phyloP scores from a whole-genome alignment of 1,139 yeast genomes.

The Geotrichum armillariae region DNA sequence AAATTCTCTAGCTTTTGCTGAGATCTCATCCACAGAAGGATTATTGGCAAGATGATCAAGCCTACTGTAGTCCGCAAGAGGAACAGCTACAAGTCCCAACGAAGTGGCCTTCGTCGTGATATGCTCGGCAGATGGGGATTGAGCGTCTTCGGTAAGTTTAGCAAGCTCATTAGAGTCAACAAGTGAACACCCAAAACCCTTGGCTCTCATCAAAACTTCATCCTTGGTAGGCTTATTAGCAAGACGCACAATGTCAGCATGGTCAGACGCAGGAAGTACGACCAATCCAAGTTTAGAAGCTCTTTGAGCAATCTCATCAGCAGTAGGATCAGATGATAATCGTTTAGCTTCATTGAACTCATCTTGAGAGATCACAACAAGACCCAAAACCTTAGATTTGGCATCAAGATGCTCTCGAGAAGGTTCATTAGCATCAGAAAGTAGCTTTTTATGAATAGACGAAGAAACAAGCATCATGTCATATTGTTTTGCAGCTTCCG shows the following conservation, averaged over 20 bases:
- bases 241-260: conserved; percentile 13
- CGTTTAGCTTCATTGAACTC: conserved; percentile 29
- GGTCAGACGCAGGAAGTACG: conserved; percentile 10
- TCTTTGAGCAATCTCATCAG: conserved; percentile 32
- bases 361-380: conserved; percentile 31
- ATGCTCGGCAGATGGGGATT: conserved; percentile 15
- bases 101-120: conserved; percentile 27
- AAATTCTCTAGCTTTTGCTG: conserved; percentile 18
- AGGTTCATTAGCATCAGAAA: conserved; percentile 17
- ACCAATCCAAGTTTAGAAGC: conserved; percentile 15
- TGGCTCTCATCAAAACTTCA: conserved; percentile 22
- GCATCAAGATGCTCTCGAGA: conserved; percentile 23
- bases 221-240: conserved; percentile 19
- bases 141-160: conserved; percentile 22
- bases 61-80: conserved; percentile 26
- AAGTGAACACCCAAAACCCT: conserved; percentile 21
- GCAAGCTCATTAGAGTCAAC: conserved; percentile 13
- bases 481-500: conserved; percentile 36
- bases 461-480: conserved; percentile 29
- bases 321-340: conserved; percentile 29
- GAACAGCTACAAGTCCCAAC: conserved; percentile 30
- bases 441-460: conserved; percentile 28
- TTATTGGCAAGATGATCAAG: conserved; percentile 30
- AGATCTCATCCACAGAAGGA: conserved; percentile 33
- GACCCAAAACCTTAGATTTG: conserved; percentile 32